Evolutionary conservation across 495 filamentous ascomycete genomes (phyloP), one percentile per base, ranked within the genome.

Genomic region (Endocarpon pusillum): DNA sequence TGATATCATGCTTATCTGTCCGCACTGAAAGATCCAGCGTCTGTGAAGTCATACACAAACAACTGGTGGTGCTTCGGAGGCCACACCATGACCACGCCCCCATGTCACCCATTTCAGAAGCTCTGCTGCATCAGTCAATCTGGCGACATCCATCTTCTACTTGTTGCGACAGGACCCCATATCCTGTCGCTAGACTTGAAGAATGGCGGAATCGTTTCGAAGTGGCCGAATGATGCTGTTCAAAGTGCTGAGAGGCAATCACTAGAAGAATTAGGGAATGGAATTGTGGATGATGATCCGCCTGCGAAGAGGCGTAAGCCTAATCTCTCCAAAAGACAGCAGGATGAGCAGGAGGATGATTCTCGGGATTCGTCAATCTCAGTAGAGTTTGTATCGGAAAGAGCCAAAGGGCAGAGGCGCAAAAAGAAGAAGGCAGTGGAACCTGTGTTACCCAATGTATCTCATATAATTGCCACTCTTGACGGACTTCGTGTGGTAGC

Each of bases 401-500:
- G 23, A 19, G 41, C 35, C 3, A 37, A 36, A 18, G 20, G 28
- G 15, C 39, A 32, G 20, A 34, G 17, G 21, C 44, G 40, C 24
- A 30, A 20, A 16, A 14, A 42, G 22, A 43, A 36, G 22, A 35
- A 45, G 33, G 33, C 38, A 29, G 47, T 47, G 22, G 21, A 48
- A 15, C 33, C 44, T 3, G 43, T 59, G 6, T 53, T 57, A 46
- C 57, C 64, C 9, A 62, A 67, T 38, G 57, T 83, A 20, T 64
- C 66, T 21, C 57, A 67, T 10, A 36, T 85, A 18, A 53, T 63
- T n/a, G 46, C 63, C 11, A 73, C 78, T 2, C 48, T 63, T 22
- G 62, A 76, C 32, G 65, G 71, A 21, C 58, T 66, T 26, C 62
- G 91, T 58, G 44, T 89, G 8, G 62, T 94, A 22, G 78, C 73